Evolutionary conservation across 306 rosid species (phyloP).

Genomic region (Cucumis hystrix): DNA sequence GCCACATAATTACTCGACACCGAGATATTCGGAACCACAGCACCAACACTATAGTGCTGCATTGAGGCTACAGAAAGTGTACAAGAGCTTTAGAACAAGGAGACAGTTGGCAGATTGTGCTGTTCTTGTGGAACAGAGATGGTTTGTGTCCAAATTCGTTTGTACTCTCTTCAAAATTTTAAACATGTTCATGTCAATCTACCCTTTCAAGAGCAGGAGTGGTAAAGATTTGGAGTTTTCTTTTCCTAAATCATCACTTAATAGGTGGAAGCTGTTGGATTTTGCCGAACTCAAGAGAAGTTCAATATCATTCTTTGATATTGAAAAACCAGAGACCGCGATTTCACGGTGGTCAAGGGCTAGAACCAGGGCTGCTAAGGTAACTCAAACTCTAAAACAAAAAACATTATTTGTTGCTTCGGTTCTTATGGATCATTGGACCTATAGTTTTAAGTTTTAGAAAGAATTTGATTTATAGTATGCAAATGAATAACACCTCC

Average conservation of each 20-base stretch:
- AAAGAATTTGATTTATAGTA: not conserved
- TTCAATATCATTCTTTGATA: slow-evolving; percentile 81
- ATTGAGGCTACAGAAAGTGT: slow-evolving; percentile 70
- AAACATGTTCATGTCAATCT: not conserved
- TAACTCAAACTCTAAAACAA: not conserved
- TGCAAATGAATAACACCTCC: not conserved
- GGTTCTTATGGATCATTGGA: not conserved
- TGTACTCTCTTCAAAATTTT: not conserved
- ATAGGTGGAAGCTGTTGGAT: slow-evolving; percentile 80
- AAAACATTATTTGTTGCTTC: not conserved
- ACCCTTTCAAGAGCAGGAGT: not conserved
- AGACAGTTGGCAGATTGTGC: slow-evolving; percentile 84
- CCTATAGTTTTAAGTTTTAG: not conserved
- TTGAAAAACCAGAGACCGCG: slow-evolving; percentile 59
- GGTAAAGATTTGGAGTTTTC: not conserved
- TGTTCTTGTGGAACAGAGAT: slow-evolving; percentile 81
- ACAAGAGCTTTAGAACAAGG: slow-evolving; percentile 83
- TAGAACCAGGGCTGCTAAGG: slow-evolving; percentile 77
- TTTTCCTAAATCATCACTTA: not conserved
- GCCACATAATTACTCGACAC: not conserved
- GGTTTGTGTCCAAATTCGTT: slow-evolving; percentile 27
- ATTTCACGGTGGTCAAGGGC: slow-evolving; percentile 78
- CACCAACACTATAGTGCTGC: slow-evolving; percentile 43
- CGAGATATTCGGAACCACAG: slow-evolving; percentile 12
- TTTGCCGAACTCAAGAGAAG: slow-evolving; percentile 70